Evolutionary conservation across 106 monocot genomes (phyloP).

Genomic region (Dendrobium huoshanense): DNA sequence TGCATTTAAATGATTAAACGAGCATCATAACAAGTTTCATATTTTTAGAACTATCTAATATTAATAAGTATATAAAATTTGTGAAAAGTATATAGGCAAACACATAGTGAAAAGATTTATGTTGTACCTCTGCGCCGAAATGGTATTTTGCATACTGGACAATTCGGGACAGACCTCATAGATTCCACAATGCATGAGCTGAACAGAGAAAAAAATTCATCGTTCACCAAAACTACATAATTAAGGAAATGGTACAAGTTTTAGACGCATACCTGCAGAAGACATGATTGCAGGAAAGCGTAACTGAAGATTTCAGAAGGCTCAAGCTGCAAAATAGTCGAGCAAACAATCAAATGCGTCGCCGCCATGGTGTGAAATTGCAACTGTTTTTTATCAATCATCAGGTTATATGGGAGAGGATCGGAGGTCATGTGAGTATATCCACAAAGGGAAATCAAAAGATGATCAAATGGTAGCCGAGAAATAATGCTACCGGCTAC

Average conservation of each 20-base stretch:
- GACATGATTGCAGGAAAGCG: constrained; percentile 84
- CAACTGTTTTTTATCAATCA: too few relatives aligned
- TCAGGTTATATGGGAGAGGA: too few relatives aligned
- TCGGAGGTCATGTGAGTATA: too few relatives aligned
- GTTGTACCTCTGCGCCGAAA: constrained; percentile 76
- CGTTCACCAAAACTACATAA: not conserved
- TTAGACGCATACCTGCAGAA: constrained; percentile 75
- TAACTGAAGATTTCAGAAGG: constrained; percentile 53
- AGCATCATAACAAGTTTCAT: not conserved
- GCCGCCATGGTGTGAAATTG: too few relatives aligned
- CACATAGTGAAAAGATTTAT: not conserved
- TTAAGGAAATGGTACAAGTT: not conserved
- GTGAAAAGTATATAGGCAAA: not conserved
- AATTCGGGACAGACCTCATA: constrained; percentile 55
- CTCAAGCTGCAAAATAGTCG: constrained; percentile 46
- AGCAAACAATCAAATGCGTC: too few relatives aligned
- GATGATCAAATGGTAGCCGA: too few relatives aligned
- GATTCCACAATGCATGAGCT: constrained; percentile 71
- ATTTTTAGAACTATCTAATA: not conserved
- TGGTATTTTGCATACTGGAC: constrained; percentile 93
- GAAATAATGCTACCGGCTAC: too few relatives aligned
- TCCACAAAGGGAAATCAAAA: too few relatives aligned
- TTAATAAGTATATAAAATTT: not conserved
- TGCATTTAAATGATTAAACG: too few relatives aligned
- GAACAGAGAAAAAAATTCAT: not conserved